phyloP scores from a whole-genome alignment of 768 basidiomycete genomes.

The Suillus paluster region DNA sequence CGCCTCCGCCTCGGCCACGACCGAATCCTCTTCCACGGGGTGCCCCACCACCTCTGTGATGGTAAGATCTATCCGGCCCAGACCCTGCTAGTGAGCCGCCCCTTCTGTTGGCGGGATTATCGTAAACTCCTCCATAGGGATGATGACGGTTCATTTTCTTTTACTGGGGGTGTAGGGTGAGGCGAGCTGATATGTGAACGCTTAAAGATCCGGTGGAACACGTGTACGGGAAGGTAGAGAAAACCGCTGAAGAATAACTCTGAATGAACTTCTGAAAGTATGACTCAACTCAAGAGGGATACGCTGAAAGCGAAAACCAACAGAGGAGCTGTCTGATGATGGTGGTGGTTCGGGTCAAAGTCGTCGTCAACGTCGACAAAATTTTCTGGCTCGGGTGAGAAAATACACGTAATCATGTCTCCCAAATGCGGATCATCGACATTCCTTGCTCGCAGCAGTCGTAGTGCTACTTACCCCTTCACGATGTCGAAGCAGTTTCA shows the following conservation, averaged over 20 bases:
- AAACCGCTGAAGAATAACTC: conserved; percentile 14
- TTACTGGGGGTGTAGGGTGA: conserved; percentile 1
- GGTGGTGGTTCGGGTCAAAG: conserved; percentile 43
- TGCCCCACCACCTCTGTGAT: conserved; percentile 61
- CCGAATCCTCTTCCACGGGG: conserved; percentile 51
- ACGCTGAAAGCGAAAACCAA: conserved; percentile 22
- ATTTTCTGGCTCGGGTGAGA: conserved; percentile 37
- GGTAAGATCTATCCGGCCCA: conserved; percentile 71
- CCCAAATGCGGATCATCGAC: conserved; percentile 9
- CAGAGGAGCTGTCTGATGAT: conserved; percentile 20
- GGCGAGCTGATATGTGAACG: conserved; percentile 7
- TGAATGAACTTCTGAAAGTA: conserved; percentile 26
- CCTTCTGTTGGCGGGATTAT: conserved; percentile 58
- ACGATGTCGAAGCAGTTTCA: conserved; percentile 91
- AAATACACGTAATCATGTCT: conserved; percentile 31
- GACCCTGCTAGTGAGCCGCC: conserved; percentile 69
- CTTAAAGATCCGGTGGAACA: conserved; percentile 10
- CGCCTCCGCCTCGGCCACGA: conserved; percentile 59
- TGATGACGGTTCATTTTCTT: conserved; percentile 85
- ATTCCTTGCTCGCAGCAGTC: conserved; percentile 3
- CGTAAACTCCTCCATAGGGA: conserved; percentile 73
- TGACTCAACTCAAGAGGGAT: conserved; percentile 29
- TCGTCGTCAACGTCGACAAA: conserved; percentile 21
- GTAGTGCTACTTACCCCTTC: conserved; percentile 28
- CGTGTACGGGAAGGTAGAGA: conserved; percentile 4